Base-by-base conservation (phyloP, 495 filamentous ascomycete species). In the Aspergillus avenaceus region DNA sequence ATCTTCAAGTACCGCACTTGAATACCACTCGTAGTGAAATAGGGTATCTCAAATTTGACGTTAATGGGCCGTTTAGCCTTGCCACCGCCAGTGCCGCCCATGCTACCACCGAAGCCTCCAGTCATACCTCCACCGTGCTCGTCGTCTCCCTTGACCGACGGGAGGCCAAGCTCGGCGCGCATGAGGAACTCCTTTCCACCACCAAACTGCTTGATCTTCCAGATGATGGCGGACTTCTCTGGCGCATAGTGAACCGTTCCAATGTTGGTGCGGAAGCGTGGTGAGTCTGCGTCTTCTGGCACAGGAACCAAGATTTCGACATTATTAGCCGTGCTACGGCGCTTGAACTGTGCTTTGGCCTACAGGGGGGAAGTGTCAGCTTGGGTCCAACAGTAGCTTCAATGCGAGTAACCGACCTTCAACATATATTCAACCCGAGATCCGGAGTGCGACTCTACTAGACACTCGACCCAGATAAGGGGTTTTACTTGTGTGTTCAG, bases 191-290 rank as follows among this genome's bases (percentile, higher is more conserved):
- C 95, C 71, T 99, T 99, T 54, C 85, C 84, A 44, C 95, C 95
- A 6, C 93, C 95, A 64, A 99, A 99, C 60, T 99, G 95, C 79
- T 99, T 99, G 74, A 99, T 99, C 78, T 97, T 97, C 95, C 95
- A 99, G 53, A 99, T 84, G 53, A 99, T 99, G 26, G 95, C 91
- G 34, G 89, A 92, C 61, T 95, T 90, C 67, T 99, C 95, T 7
- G 95, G 95, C 9, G 92, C 92, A 66, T 99, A 99, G 70, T 97
- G 93, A n/a, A 99, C 95, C 18, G 84, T 86, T 23, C 95, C 95
- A 56, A 99, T 92, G 65, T 97, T 97, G 14, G 95, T 97, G 40
- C 95, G 84, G 80, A 99, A 99, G 41, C 95, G 84, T 8, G 95
- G 95, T 2, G 87, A 90, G 67, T 97, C 93, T 49, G 95, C 95